Percentiles rank a stretch among this genome's conserved stretches.
Evolutionary conservation across 2,329 filamentous ascomycete genomes (phyloP).

Genomic region (Metarhizium guizhouense): DNA sequence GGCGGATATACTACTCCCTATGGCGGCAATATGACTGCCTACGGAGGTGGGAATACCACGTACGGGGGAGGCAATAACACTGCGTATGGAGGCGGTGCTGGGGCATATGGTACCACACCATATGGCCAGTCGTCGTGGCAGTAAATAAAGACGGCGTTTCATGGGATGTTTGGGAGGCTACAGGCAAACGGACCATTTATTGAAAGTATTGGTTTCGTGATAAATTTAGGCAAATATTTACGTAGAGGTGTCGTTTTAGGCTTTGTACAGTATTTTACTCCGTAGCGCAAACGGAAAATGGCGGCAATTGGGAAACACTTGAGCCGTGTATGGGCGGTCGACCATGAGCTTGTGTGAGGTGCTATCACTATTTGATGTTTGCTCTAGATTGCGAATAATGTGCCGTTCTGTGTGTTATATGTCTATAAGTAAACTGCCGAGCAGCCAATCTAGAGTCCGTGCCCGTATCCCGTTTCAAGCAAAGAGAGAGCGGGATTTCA

Average conservation of each 20-base stretch:
- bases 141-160: conserved; percentile 15
- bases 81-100: conserved; percentile 51
- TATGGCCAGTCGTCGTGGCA: conserved; percentile 44
- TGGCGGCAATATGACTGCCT: conserved; percentile 50
- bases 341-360: not conserved
- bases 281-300: not conserved
- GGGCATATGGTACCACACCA: conserved; percentile 35
- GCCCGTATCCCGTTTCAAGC: not conserved
- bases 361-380: too few species aligned
- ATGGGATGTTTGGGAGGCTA: not conserved
- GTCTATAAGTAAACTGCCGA: not conserved
- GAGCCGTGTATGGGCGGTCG: not conserved
- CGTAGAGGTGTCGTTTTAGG: conserved; percentile 1
- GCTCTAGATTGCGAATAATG: too few species aligned
- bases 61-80: conserved; percentile 58
- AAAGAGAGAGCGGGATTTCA: not conserved
- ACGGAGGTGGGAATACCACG: conserved; percentile 56
- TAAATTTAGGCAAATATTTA: conserved; percentile 1
- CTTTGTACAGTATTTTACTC: conserved; percentile 3
- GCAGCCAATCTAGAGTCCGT: not conserved
- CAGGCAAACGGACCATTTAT: not conserved
- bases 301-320: not conserved
- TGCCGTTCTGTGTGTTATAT: not conserved
- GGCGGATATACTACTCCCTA: conserved; percentile 65
- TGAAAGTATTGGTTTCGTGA: not conserved